These are phyloP conservation scores for Peziza echinospora DNA, from an alignment of 495 filamentous ascomycete species.

Conservation along the genomic window DNA sequence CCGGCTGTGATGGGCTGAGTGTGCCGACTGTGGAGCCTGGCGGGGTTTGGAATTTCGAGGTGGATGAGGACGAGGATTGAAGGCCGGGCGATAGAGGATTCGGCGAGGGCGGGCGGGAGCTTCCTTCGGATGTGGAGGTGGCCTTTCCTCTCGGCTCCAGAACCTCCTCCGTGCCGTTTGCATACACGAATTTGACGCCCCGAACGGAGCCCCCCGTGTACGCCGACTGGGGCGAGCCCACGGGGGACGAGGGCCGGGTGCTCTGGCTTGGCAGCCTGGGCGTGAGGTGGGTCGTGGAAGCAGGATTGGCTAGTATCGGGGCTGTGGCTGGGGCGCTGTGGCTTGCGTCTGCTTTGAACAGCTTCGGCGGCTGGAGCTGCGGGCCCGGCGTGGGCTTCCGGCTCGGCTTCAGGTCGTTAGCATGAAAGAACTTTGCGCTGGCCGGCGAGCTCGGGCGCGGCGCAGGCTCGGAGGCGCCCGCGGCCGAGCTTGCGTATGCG, in stretches of 20 bases:
- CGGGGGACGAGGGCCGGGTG: slow-evolving; percentile 5
- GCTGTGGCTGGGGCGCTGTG: too few relatives aligned
- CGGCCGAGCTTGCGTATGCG: too few relatives aligned
- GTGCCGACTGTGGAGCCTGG: not conserved
- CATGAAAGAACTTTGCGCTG: too few relatives aligned
- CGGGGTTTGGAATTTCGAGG: slow-evolving; percentile 11
- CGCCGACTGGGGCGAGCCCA: slow-evolving; percentile 7
- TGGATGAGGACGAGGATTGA: slow-evolving; percentile 3
- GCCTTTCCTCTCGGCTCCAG: slow-evolving; percentile 10
- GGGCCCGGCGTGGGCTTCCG: too few relatives aligned
- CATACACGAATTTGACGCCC: slow-evolving; percentile 19
- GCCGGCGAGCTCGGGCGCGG: too few relatives aligned
- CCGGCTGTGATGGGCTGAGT: too few relatives aligned
- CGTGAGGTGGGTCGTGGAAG: too few relatives aligned
- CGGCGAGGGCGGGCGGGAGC: slow-evolving; percentile 10
- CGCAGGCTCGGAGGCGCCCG: too few relatives aligned
- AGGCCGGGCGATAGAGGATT: slow-evolving; percentile 7
- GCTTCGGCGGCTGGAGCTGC: too few relatives aligned
- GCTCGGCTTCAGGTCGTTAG: too few relatives aligned
- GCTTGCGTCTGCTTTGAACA: too few relatives aligned
- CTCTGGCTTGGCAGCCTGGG: slow-evolving; percentile 2
- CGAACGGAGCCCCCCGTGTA: slow-evolving; percentile 5
- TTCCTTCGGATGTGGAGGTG: slow-evolving; percentile 9
- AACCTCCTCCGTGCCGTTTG: slow-evolving; percentile 18
- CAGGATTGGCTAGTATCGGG: too few relatives aligned